phyloP scores from a whole-genome alignment of 371 early-diverging fungal species.

The Cokeromyces recurvatus region DNA sequence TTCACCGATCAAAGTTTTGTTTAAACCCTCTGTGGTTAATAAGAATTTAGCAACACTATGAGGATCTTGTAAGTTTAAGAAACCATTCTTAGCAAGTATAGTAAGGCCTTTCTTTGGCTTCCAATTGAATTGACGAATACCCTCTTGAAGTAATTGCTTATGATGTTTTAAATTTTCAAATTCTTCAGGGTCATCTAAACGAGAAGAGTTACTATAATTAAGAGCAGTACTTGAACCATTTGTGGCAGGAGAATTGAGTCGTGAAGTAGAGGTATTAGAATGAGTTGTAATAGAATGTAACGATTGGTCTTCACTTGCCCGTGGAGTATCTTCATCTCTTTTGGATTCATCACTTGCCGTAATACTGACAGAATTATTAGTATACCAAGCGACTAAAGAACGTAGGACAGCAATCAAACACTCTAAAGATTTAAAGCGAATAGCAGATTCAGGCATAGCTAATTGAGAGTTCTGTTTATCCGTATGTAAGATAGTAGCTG shows the following conservation, averaged over 20 bases:
- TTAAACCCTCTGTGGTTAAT: slow-evolving; percentile 68
- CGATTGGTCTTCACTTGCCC: slow-evolving; percentile 41
- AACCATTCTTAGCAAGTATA: slow-evolving; percentile 58
- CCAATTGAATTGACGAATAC: slow-evolving; percentile 77
- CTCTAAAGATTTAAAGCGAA: slow-evolving; percentile 50
- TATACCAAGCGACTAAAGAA: slow-evolving; percentile 50
- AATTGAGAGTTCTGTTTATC: slow-evolving; percentile 41
- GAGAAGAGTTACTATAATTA: slow-evolving; percentile 27
- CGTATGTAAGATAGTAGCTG: slow-evolving; percentile 38
- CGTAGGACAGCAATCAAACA: slow-evolving; percentile 52
- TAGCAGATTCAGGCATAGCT: slow-evolving; percentile 39
- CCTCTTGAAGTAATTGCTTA: slow-evolving; percentile 76
- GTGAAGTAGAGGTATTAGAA: slow-evolving; percentile 32
- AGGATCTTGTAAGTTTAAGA: slow-evolving; percentile 56
- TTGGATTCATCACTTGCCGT: slow-evolving; percentile 22
- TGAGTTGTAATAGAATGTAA: slow-evolving; percentile 17
- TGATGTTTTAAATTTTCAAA: slow-evolving; percentile 77
- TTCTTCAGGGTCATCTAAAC: slow-evolving; percentile 68
- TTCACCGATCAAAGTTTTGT: slow-evolving; percentile 89
- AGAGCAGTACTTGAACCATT: slow-evolving; percentile 49
- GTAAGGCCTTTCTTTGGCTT: slow-evolving; percentile 93
- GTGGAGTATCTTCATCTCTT: slow-evolving; percentile 32
- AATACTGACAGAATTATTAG: slow-evolving; percentile 44
- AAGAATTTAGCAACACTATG: slow-evolving; percentile 72
- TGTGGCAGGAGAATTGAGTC: slow-evolving; percentile 53